A percentile compares a stretch with the other conserved stretches of the same genome.
Evolutionary conservation across 371 early-diverging fungal species (phyloP).

Genomic region (Thermomucor indicae-seudaticae): DNA sequence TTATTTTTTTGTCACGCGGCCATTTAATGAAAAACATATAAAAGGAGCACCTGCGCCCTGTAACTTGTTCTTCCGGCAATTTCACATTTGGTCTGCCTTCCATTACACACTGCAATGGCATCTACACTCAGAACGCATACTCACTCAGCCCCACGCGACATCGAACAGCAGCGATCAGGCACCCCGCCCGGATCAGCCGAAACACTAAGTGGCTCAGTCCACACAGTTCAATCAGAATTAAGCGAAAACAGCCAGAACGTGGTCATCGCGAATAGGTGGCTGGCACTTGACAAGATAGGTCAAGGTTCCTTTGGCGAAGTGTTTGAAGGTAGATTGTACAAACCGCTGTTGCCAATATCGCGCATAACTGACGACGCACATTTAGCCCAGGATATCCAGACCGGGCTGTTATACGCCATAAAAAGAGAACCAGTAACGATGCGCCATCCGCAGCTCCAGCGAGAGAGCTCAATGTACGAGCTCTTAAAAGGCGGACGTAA

Average conservation of each 20-base stretch:
- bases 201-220: constrained; percentile 20
- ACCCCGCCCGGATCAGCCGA: too few species aligned
- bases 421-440: constrained; percentile 46
- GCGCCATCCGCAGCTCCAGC: constrained; percentile 44
- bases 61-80: too few species aligned
- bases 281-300: constrained; percentile 56
- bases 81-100: too few species aligned
- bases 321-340: constrained; percentile 45
- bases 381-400: constrained; percentile 42
- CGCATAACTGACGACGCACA: background rate
- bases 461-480: constrained; percentile 49
- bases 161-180: too few species aligned
- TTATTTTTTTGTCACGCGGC: too few species aligned
- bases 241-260: constrained; percentile 36
- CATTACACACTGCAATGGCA: too few species aligned
- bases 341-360: background rate
- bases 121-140: too few species aligned
- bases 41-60: too few species aligned
- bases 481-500: constrained; percentile 52
- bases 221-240: constrained; percentile 28
- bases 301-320: constrained; percentile 68
- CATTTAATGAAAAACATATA: too few species aligned
- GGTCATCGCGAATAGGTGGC: constrained; percentile 52
- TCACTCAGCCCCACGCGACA: too few species aligned
- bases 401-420: constrained; percentile 49